These are phyloP conservation scores for Ceratobasidium sp. DNA, from an alignment of 1,284 basidiomycete genomes.

Conservation along the genomic window DNA sequence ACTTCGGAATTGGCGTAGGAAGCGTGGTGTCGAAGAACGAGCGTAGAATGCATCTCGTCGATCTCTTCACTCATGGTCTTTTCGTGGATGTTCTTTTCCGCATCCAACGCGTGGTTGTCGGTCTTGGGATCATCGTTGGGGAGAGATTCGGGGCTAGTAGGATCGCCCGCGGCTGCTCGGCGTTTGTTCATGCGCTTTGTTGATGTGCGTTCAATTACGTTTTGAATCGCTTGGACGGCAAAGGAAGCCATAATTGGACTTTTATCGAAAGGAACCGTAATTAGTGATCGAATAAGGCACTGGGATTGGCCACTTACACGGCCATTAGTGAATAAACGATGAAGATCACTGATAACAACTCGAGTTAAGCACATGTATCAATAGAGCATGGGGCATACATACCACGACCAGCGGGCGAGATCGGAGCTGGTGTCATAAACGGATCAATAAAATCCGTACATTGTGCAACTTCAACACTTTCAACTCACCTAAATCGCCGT, in stretches of 20 bases:
- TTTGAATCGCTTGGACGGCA: constrained; percentile 59
- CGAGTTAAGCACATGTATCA: constrained; percentile 5
- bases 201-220: constrained; percentile 53
- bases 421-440: constrained; percentile 8
- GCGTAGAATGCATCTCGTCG: constrained; percentile 40
- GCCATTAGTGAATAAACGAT: constrained; percentile 48
- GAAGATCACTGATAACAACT: constrained; percentile 19
- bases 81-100: constrained; percentile 7
- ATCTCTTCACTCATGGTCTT: constrained; percentile 35
- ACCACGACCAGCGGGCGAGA: constrained; percentile 44
- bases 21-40: constrained; percentile 9
- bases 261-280: neutral
- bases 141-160: constrained; percentile 9
- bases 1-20: constrained; percentile 13
- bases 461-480: neutral
- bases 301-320: constrained; percentile 28
- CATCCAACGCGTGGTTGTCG: constrained; percentile 44
- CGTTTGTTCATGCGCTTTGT: constrained; percentile 41
- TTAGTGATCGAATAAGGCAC: neutral
- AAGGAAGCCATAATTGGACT: constrained; percentile 61
- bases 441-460: neutral
- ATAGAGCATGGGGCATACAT: neutral
- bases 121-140: neutral
- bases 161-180: constrained; percentile 7
- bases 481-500: constrained; percentile 45